phyloP scores from a whole-genome alignment of 805 yeast genomes.

The Tetrapisispora pingtungensis region DNA sequence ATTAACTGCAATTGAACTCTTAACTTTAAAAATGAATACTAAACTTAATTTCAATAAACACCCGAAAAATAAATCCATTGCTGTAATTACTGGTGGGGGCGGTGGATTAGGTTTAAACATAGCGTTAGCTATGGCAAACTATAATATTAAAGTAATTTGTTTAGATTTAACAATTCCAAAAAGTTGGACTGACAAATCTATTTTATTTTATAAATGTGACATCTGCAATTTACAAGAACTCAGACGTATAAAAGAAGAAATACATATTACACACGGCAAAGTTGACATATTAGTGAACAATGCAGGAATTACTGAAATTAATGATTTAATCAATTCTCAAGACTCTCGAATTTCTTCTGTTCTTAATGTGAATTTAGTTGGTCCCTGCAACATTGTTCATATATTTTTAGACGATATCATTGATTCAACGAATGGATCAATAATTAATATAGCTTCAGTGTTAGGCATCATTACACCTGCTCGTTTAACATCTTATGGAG shows the following conservation, averaged over 20 bases:
- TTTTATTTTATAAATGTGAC: slow-evolving; percentile 57
- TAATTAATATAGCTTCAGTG: slow-evolving; percentile 75
- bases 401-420: slow-evolving; percentile 69
- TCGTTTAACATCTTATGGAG: slow-evolving; percentile 70
- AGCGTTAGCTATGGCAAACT: slow-evolving; percentile 35
- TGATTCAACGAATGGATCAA: slow-evolving; percentile 49
- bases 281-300: slow-evolving; percentile 71
- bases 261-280: slow-evolving; percentile 41
- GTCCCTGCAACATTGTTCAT: slow-evolving; percentile 62
- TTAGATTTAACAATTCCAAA: slow-evolving; percentile 43
- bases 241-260: slow-evolving; percentile 28
- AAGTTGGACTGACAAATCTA: slow-evolving; percentile 29
- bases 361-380: slow-evolving; percentile 56
- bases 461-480: slow-evolving; percentile 83
- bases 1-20: neutral
- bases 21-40: neutral
- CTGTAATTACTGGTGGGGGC: slow-evolving; percentile 75
- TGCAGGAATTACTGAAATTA: slow-evolving; percentile 67
- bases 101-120: slow-evolving; percentile 70
- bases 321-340: slow-evolving; percentile 42
- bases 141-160: slow-evolving; percentile 48
- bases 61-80: slow-evolving; percentile 24
- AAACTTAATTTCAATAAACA: neutral
- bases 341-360: slow-evolving; percentile 52
- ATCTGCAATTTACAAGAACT: slow-evolving; percentile 47